Conservation (phyloP, 2,329 filamentous ascomycete species). For the Ophiocordyceps robertsii region DNA sequence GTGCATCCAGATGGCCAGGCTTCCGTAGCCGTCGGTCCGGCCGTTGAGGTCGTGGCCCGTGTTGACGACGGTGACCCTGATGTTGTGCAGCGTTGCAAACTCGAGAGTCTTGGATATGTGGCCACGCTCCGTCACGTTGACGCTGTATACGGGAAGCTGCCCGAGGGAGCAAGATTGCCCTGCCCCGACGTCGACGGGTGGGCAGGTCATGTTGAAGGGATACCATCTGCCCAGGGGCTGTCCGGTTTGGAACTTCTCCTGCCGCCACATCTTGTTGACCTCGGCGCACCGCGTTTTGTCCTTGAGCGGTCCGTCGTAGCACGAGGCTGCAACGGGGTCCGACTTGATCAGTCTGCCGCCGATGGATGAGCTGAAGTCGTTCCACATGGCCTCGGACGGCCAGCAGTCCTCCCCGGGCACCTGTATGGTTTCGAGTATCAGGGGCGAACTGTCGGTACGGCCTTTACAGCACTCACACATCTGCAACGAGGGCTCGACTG, state of each 20-base stretch:
- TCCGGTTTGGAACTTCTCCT: conserved; percentile 11
- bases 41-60: conserved; percentile 29
- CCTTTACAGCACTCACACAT: no score
- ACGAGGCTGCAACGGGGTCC: conserved; percentile 11
- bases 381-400: conserved; percentile 7
- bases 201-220: conserved; percentile 15
- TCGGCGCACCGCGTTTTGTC: conserved; percentile 8
- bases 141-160: conserved; percentile 9
- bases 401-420: conserved; percentile 10
- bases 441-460: no score
- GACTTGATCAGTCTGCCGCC: conserved; percentile 11
- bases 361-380: conserved; percentile 5
- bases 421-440: conserved; percentile 1
- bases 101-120: conserved; percentile 26
- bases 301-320: conserved; percentile 10
- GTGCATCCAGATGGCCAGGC: conserved; percentile 18
- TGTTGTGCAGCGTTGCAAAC: conserved; percentile 16
- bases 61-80: conserved; percentile 26
- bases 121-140: conserved; percentile 8
- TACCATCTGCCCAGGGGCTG: conserved; percentile 12
- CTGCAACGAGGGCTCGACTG: no score
- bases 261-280: conserved; percentile 11
- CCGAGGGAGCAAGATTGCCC: conserved; percentile 9
- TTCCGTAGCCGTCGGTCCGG: conserved; percentile 17
- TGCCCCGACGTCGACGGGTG: conserved; percentile 13